Conservation (phyloP, 257 asterid genomes). For the Solanum medicagineum region DNA sequence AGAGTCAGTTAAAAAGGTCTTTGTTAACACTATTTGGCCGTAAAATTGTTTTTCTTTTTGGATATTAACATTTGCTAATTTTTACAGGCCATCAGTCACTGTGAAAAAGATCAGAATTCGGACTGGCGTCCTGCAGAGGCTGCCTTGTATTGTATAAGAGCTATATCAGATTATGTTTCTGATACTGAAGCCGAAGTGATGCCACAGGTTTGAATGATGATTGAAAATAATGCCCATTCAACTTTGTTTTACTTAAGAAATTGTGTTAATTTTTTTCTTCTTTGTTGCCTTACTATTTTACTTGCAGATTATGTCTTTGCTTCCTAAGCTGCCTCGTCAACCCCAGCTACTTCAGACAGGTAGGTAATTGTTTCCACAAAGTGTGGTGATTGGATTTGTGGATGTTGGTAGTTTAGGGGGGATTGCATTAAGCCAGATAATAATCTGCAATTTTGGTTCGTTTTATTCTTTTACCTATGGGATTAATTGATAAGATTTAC, state of each 20-base stretch:
- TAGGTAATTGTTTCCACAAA: slow-evolving; percentile 10
- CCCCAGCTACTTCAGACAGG: slow-evolving; percentile 96
- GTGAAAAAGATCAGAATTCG: slow-evolving; percentile 31
- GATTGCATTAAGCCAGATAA: not conserved
- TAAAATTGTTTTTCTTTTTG: not conserved
- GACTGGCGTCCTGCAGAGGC: slow-evolving; percentile 98
- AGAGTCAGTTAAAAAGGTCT: not conserved
- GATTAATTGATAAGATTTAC: not conserved
- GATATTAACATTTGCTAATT: not conserved
- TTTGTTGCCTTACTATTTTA: not conserved
- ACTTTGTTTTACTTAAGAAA: not conserved
- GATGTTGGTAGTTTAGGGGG: not conserved
- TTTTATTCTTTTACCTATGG: not conserved
- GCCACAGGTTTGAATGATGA: slow-evolving; percentile 71
- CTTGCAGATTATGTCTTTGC: slow-evolving; percentile 74
- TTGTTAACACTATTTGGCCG: not conserved
- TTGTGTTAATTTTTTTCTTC: not conserved
- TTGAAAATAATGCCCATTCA: not conserved
- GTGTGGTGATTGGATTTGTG: not conserved
- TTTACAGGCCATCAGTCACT: slow-evolving; percentile 48
- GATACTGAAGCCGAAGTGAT: slow-evolving; percentile 62
- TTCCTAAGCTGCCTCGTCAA: slow-evolving; percentile 86
- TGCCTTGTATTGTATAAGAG: slow-evolving; percentile 84
- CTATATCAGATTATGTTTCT: slow-evolving; percentile 83
- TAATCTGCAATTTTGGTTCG: not conserved